Evolutionary conservation across 352 stramenopile species (phyloP), one percentile per base, ranked within the genome.

Genomic region (Pythium pyrilobum): DNA sequence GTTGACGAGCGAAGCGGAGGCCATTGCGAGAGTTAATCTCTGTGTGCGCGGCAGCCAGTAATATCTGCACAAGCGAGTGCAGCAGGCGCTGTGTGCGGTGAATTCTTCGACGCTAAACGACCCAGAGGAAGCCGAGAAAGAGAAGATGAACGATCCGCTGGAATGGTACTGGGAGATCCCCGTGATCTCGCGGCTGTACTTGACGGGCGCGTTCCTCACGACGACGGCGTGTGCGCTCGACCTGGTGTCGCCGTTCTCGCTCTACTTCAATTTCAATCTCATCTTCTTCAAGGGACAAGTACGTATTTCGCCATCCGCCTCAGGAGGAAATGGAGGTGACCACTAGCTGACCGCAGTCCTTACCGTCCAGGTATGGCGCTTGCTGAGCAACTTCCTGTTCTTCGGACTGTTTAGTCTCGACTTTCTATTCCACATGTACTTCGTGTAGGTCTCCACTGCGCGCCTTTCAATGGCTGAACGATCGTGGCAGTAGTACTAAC

Each of bases 371-470:
- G 66, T 94, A 27, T 99, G 97, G 97, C 77, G 97, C 44, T 71
- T 99, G 20, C 58, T 99, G 47, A 98, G 95, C 45, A 98, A 96
- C 43, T 99, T 99, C 75, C 71, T 99, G 39, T 99, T 99, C 84
- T 99, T 99, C 72, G 97, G 97, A 18, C 87, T 97, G 47, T 99
- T 99, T 58, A 97, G 91, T 43, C 81, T 99, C 36, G 96, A 99
- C 62, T 99, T 99, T 69, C 71, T 99, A 36, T 99, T 99, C 73
- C 96, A 99, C 79, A 99, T 99, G 96, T 99, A 99, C 78, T 99
- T 99, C 74, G 84, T 99, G 85, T 95, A 80, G 28, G 64, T 73
- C 28, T 8, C 9, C 10, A 39, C 10, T 25, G 16, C 10, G 8
- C 8, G 8, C 8, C 31, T 36, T 8, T 13, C 13, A 13, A 36